phyloP scores from a whole-genome alignment of 106 monocot species.

The Acorus calamus region DNA sequence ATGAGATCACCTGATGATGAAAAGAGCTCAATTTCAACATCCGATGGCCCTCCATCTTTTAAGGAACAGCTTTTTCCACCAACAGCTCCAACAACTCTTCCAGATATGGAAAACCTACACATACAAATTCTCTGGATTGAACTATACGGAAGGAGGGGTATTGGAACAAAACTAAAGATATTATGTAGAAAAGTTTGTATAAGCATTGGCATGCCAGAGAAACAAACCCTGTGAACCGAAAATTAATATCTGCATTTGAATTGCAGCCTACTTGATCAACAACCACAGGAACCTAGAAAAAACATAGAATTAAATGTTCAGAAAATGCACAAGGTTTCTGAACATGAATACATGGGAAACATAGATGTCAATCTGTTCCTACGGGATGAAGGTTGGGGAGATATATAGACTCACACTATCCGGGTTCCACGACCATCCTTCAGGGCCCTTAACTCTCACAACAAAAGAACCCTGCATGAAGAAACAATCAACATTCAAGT shows the following conservation, averaged over 20 bases:
- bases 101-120: slow-evolving; percentile 78
- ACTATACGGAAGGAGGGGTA: too few relatives aligned
- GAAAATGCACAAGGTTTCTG: too few relatives aligned
- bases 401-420: slow-evolving; percentile 50
- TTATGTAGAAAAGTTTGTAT: neutral
- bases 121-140: neutral
- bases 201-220: neutral
- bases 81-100: slow-evolving; percentile 73
- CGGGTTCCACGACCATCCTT: slow-evolving; percentile 93
- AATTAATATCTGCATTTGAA: slow-evolving; percentile 90
- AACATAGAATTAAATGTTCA: neutral
- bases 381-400: neutral
- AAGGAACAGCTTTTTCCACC: slow-evolving; percentile 81
- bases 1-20: slow-evolving; percentile 47
- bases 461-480: slow-evolving; percentile 75
- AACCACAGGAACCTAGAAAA: slow-evolving; percentile 63
- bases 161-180: slow-evolving; percentile 2
- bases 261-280: slow-evolving; percentile 88
- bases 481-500: neutral
- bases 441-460: slow-evolving; percentile 76
- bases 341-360: too few relatives aligned
- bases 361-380: too few relatives aligned
- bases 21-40: slow-evolving; percentile 75
- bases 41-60: slow-evolving; percentile 65
- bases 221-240: slow-evolving; percentile 79